Evolutionary conservation across 768 basidiomycete species (phyloP).

Genomic region (Tricholomella constricta): DNA sequence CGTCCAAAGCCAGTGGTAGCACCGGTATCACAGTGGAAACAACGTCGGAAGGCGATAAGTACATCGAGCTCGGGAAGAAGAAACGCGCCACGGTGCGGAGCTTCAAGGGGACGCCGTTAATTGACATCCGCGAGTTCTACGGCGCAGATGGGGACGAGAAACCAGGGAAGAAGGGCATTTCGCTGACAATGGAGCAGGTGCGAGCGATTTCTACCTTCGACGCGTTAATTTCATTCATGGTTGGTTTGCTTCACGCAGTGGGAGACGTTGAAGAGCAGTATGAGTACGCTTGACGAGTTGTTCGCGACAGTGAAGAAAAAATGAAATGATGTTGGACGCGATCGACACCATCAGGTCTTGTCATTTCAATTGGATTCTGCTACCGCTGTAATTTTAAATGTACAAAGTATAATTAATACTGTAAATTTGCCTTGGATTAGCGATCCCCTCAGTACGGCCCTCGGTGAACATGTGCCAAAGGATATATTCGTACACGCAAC

Average conservation of each 20-base stretch:
- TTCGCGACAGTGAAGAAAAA: slow-evolving; percentile 39
- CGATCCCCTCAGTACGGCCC: too few species aligned
- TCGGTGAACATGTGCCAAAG: too few species aligned
- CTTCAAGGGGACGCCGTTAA: slow-evolving; percentile 52
- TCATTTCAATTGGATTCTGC: too few species aligned
- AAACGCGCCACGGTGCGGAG: slow-evolving; percentile 59
- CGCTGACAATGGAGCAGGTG: slow-evolving; percentile 67
- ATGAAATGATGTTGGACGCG: slow-evolving; percentile 15
- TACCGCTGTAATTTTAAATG: slow-evolving; percentile 3
- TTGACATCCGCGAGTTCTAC: slow-evolving; percentile 82
- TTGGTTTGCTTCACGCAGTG: slow-evolving; percentile 40
- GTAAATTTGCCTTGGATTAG: too few species aligned
- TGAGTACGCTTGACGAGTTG: slow-evolving; percentile 51
- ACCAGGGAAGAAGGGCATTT: slow-evolving; percentile 83
- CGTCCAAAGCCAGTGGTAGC: slow-evolving; percentile 15
- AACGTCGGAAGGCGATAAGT: slow-evolving; percentile 49
- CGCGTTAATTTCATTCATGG: neutral
- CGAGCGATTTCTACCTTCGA: slow-evolving; percentile 9
- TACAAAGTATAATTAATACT: slow-evolving; percentile 1
- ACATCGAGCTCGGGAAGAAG: slow-evolving; percentile 71
- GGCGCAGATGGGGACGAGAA: slow-evolving; percentile 53
- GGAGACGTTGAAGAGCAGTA: slow-evolving; percentile 51
- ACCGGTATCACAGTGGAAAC: slow-evolving; percentile 25
- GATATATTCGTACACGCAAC: neutral
- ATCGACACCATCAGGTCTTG: too few species aligned